phyloP scores from a whole-genome alignment of 257 asterid species.

The Jacaranda mimosifolia region DNA sequence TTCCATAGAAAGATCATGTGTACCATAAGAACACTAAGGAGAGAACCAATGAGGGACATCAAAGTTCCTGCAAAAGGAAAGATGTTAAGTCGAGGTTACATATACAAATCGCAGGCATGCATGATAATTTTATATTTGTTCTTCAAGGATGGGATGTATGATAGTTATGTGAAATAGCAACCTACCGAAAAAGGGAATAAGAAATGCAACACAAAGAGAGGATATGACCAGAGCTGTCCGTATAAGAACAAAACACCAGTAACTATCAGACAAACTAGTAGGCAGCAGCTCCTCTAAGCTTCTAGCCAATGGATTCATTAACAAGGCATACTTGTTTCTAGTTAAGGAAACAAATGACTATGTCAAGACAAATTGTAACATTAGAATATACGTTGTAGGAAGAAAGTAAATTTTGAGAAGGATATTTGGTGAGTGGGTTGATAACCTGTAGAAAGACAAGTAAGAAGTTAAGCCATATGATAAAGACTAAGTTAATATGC shows the following conservation, averaged over 20 bases:
- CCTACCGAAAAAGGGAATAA: constrained; percentile 85
- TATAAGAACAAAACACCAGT: constrained; percentile 65
- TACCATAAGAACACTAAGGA: constrained; percentile 84
- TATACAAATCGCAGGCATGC: neutral
- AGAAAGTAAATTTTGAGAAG: constrained; percentile 41
- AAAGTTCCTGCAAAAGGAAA: constrained; percentile 62
- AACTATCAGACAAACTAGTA: constrained; percentile 43
- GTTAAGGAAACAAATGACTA: constrained; percentile 55
- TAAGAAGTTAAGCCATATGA: neutral
- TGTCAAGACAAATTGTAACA: neutral
- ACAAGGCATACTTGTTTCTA: constrained; percentile 62
- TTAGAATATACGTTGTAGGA: neutral
- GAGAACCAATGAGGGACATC: constrained; percentile 89
- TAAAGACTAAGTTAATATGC: neutral
- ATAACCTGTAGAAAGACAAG: constrained; percentile 64
- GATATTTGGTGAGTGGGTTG: constrained; percentile 90
- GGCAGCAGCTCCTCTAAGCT: constrained; percentile 90
- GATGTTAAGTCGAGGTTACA: neutral
- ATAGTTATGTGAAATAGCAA: neutral
- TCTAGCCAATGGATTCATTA: constrained; percentile 87
- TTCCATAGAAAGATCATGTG: constrained; percentile 8
- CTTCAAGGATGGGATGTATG: neutral
- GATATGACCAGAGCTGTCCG: constrained; percentile 71
- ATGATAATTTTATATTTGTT: neutral
- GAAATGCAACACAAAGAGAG: constrained; percentile 73